Evolutionary conservation across 176 grass and related monocot species (phyloP), one percentile per base, ranked within the genome.

Genomic region (Phragmites australis): DNA sequence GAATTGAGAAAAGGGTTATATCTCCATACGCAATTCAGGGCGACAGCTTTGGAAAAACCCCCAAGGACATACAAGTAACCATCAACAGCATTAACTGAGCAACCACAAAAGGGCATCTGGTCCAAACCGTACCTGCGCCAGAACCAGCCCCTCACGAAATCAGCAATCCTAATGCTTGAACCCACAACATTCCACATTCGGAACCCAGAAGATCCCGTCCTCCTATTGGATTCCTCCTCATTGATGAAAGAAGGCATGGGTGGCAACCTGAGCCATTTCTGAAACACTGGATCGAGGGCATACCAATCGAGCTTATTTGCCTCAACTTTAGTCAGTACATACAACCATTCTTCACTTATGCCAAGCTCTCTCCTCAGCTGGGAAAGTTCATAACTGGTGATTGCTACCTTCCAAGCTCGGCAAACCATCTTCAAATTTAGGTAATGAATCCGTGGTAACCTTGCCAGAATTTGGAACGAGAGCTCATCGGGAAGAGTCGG

Each of bases 41-140:
- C 88, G 63, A 88, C 82, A 80, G 81, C 78, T 85, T 81, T 94
- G 18, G 92, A 91, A 79, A 97, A 92, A 0, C 86, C 94, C 1
- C 94, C 92, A 17, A 97, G 67, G 19, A 97, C 91, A 87, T 94
- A 97, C 23, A 97, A 83, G 51, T 84, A 90, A 70, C 89, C 91
- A 89, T 86, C 80, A 69, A 85, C 62, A 62, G 77, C 73, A 54
- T 83, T 90, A 1, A 92, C 86, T 5, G 92, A 84, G 34, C 87
- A 92, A 65, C 94, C 94, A 56, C 90, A 89, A 44, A 94, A 89
- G 0, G 92, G 87, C 86, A 97, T 86, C 65, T 92, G 85, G 6
- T 90, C 76, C 48, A 81, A 70, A 52, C 85, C 59, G 31, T 87
- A 79, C 44, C 80, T 75, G 25, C 83, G 78, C 15, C 78, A 84